Evolutionary conservation across 352 stramenopile genomes (phyloP), one percentile per base, ranked within the genome.

Genomic region (Phytophthora pluvialis): DNA sequence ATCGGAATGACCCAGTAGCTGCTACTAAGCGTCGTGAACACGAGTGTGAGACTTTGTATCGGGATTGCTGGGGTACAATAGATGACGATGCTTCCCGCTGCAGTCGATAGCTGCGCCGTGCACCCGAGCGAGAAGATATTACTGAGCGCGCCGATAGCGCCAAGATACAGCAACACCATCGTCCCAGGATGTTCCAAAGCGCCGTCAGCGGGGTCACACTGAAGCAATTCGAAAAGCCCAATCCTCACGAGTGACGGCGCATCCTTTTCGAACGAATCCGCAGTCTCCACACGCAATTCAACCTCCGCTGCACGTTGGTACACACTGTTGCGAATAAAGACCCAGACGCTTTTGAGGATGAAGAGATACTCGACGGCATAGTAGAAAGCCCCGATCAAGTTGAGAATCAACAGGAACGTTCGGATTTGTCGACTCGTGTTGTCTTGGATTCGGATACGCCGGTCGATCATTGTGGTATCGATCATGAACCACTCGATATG

Each of bases 41-140:
- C 31, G 1, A 79, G 63, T 15, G 48, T 55, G 28, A 76, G 12
- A 29, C 67, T 79, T 6, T 31, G 50, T 16, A 79, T 56, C 28
- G 62, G 44, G 29, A 76, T 73, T 6, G 62, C 64, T 32, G 71
- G 67, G 10, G 38, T 25, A 33, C 71, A 76, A 13, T 59, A 60
- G 35, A 79, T 73, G 18, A 57, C 71, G 11, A 79, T 66, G 32
- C 32, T 72, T 16, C 71, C 70, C 12, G 68, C 59, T 9, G 35
- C 48, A 5, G 53, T 61, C 12, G 56, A 70, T 3, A 77, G 44
- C 12, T 70, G 42, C 0, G 69, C 72, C n/a, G 59, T 60, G 35
- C 72, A 80, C 7, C 52, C 51, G 26, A 78, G 59, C 25, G 69
- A 73, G 40, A 80, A 80, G 11, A 77, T 74, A 50, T 80, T 80